Evolutionary conservation across 768 basidiomycete species (phyloP).

Genomic region (Leucocoprinus birnbaumii): DNA sequence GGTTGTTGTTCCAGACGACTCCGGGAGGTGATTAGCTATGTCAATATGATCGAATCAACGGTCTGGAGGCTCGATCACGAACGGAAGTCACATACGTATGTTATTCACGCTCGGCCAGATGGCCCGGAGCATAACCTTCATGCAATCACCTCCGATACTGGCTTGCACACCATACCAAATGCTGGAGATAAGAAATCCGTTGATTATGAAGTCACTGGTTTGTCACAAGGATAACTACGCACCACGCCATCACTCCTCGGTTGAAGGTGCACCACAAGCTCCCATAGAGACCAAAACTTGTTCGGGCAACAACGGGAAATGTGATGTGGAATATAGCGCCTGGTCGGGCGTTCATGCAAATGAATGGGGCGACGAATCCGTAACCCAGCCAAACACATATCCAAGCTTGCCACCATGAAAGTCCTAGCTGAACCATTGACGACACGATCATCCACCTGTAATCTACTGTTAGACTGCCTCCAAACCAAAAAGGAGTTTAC

Average conservation of each 20-base stretch:
- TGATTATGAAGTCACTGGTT: not conserved
- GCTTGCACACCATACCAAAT: conserved; percentile 81
- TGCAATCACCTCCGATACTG: conserved; percentile 79
- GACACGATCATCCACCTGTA: conserved; percentile 76
- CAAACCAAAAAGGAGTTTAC: no score
- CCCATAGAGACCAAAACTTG: conserved; percentile 79
- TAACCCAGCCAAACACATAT: conserved; percentile 72
- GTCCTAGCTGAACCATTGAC: conserved; percentile 67
- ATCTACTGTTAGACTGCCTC: no score
- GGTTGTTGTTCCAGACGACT: conserved; percentile 71
- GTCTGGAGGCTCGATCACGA: not conserved
- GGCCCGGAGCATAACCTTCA: conserved; percentile 69
- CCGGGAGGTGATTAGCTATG: conserved; percentile 68
- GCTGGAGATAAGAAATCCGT: conserved; percentile 26
- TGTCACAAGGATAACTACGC: conserved; percentile 17
- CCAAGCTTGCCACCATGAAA: conserved; percentile 87
- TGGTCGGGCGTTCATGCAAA: conserved; percentile 74
- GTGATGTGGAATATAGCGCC: conserved; percentile 77
- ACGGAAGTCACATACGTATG: conserved; percentile 44
- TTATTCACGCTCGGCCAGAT: conserved; percentile 75
- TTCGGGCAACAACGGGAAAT: conserved; percentile 71
- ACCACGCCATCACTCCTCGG: conserved; percentile 73
- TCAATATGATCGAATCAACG: conserved; percentile 4
- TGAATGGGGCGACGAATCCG: conserved; percentile 60
- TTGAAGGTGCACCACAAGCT: conserved; percentile 79